These are phyloP conservation scores for Boletus tomentosulus DNA, from an alignment of 768 basidiomycete species.

Conservation along the genomic window DNA sequence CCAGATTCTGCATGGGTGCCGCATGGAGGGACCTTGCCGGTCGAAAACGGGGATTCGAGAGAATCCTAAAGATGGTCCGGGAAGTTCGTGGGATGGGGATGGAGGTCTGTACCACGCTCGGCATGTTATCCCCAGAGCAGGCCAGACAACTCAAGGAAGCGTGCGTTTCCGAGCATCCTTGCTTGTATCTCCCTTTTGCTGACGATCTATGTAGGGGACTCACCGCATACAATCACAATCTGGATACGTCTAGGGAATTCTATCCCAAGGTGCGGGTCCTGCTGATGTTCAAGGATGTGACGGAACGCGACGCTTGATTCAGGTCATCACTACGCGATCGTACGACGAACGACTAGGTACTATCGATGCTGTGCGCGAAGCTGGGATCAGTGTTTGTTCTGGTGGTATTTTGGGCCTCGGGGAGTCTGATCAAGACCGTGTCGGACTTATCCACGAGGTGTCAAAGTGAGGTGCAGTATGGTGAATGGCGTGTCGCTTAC, in stretches of 20 bases:
- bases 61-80: conserved; percentile 88
- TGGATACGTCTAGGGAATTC: conserved; percentile 96
- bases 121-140: conserved; percentile 94
- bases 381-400: conserved; percentile 95
- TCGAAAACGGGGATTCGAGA: conserved; percentile 89
- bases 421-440: conserved; percentile 83
- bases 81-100: conserved; percentile 93
- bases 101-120: conserved; percentile 99
- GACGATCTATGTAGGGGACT: conserved; percentile 54
- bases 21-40: conserved; percentile 96
- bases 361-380: conserved; percentile 85
- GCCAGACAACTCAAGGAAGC: conserved; percentile 90
- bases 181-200: not conserved
- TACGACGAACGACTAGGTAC: conserved; percentile 93
- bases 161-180: conserved; percentile 40
- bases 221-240: conserved; percentile 98
- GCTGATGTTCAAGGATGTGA: not conserved
- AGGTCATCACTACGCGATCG: conserved; percentile 94
- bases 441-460: conserved; percentile 92
- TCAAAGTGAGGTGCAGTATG: conserved; percentile 56
- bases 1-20: conserved; percentile 98
- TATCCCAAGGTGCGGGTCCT: conserved; percentile 72
- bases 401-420: conserved; percentile 95
- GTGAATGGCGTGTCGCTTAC: conserved; percentile 4
- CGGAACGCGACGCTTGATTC: conserved; percentile 7